phyloP scores from a whole-genome alignment of 192 early-diverging fungal genomes.

The Glomus cerebriforme region DNA sequence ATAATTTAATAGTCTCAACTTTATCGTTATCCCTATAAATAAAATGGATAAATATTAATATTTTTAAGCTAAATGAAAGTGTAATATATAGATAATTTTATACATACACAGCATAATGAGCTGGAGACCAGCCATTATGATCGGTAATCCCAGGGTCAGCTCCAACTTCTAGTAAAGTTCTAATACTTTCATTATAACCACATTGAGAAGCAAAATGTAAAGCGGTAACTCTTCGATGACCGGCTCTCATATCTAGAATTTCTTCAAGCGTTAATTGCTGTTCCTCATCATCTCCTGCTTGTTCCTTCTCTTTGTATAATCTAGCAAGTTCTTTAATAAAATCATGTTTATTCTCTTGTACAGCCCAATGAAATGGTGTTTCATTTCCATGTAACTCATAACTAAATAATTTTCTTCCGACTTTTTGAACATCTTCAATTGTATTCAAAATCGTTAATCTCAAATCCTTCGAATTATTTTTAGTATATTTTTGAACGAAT shows the following conservation, averaged over 20 bases:
- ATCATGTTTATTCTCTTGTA: constrained; percentile 1
- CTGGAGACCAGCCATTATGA: background rate
- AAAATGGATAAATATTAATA: background rate
- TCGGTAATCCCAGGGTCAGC: constrained; percentile 13
- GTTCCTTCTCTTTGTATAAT: background rate
- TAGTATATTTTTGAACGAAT: background rate
- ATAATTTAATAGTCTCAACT: background rate
- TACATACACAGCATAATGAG: constrained; percentile 17
- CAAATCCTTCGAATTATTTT: background rate
- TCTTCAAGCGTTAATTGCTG: background rate
- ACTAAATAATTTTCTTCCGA: constrained; percentile 1
- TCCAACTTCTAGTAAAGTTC: constrained; percentile 8
- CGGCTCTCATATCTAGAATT: background rate
- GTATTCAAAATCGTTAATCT: background rate
- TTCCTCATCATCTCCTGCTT: too few relatives aligned
- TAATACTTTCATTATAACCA: background rate
- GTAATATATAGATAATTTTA: too few relatives aligned
- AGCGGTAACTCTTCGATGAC: background rate
- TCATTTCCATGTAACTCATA: background rate
- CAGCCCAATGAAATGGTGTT: constrained; percentile 29
- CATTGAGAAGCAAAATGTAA: background rate
- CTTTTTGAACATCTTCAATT: background rate
- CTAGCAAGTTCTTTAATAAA: background rate
- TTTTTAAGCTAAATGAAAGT: too few relatives aligned
- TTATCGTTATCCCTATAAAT: background rate